Evolutionary conservation across 257 asterid genomes (phyloP), one percentile per base, ranked within the genome.

Genomic region (Salvia miltiorrhiza): DNA sequence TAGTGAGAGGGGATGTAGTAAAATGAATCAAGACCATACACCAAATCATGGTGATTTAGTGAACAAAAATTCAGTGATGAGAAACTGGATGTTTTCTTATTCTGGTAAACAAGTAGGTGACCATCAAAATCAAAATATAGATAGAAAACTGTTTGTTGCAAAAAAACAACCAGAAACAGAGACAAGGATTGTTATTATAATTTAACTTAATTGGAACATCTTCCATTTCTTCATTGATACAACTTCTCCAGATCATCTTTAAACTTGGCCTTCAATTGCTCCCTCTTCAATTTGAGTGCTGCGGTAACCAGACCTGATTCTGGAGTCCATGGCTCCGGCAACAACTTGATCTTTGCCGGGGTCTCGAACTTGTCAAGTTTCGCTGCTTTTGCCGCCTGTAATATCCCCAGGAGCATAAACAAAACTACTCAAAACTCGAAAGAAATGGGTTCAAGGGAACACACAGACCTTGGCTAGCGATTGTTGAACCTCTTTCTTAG

Each of bases 301-400:
- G 96, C 93, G 60, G 97, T 90, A 49, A 90, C 96, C 85, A 92
- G 78, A 72, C 98, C 98, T 5, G 95, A 79, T 65, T 92, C 97
- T 9, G 98, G 98, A 49, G 97, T 90, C 98, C 98, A 90, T 1
- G 91, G 95, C 21, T 92, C 96, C 5, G 97, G 80, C 84, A 86
- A 63, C 83, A 92, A 23, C 62, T 78, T 73, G 63, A 92, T 82
- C 95, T 86, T 92, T 59, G 95, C 90, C 37, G 98, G 98, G 44
- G 73, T 70, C 81, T 88, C 98, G 19, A 86, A 87, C 79, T 88
- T 92, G 76, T 92, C 97, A 79, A 92, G 68, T 72, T 79, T 88
- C 11, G 84, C 86, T 45, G 72, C 83, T 75, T 90, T 88, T 59
- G 77, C 98, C 13, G 81, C 86, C 98, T 92, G 84, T 67, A 56